A percentile compares a stretch with the other conserved stretches of the same genome.
Evolutionary conservation across 805 yeast species (phyloP).

Genomic region (Candida patagonica): DNA sequence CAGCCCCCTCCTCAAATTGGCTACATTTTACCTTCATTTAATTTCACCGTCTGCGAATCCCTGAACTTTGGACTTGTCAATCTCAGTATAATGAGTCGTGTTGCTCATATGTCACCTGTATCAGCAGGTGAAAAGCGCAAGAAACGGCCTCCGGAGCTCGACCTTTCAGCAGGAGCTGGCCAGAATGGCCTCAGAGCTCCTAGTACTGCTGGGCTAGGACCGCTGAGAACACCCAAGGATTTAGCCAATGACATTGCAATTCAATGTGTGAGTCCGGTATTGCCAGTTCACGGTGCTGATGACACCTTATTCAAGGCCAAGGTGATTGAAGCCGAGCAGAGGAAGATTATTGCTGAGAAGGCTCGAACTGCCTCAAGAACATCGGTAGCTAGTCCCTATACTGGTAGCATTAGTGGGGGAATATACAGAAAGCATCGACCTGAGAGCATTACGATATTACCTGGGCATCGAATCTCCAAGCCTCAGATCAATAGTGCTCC

Average conservation of each 20-base stretch:
- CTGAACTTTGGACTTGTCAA: too few species aligned
- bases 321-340: slow-evolving; percentile 23
- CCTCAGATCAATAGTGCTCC: slow-evolving; percentile 5
- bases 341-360: slow-evolving; percentile 20
- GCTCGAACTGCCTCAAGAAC: slow-evolving; percentile 1
- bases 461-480: neutral
- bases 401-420: too few species aligned
- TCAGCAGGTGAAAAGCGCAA: neutral
- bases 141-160: slow-evolving; percentile 10
- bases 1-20: too few species aligned
- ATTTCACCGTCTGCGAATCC: too few species aligned
- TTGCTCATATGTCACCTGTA: too few species aligned
- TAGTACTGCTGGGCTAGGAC: slow-evolving; percentile 2
- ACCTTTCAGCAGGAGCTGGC: slow-evolving; percentile 6
- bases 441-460: neutral
- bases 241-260: slow-evolving; percentile 24
- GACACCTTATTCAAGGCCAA: slow-evolving; percentile 20
- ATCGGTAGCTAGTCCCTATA: neutral
- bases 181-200: neutral
- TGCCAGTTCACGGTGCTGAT: slow-evolving; percentile 19
- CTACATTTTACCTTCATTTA: too few species aligned
- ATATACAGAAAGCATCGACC: slow-evolving; percentile 2
- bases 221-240: slow-evolving; percentile 20
- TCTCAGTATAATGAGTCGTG: too few species aligned
- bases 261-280: slow-evolving; percentile 25